Evolutionary conservation across 2,329 filamentous ascomycete genomes (phyloP), one percentile per base, ranked within the genome.

Genomic region (Clonostachys rhizophaga): DNA sequence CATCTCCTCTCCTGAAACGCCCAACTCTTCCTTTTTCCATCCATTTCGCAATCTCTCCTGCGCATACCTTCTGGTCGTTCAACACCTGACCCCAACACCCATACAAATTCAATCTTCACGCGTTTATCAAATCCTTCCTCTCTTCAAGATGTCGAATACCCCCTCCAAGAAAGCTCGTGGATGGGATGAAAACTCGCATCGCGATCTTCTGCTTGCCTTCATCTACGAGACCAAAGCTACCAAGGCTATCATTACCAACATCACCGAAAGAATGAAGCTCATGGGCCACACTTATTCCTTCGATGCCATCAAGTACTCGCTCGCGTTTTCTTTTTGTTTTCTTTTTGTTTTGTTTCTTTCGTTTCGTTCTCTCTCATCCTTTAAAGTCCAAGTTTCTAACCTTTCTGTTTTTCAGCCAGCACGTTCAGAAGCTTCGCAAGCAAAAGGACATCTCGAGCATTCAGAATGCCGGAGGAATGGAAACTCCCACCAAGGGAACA

Each of bases 381-480:
- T 16, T 37, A 33, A 3, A 18, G 36, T 18, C 36, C 36, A 18
- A 39, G 4, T 40, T 39, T 18, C 14, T 50, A 41, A 50, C 58
- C 53, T 60, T 48, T 37, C n/a, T 3, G 18, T 35, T 30, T 46
- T 37, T 45, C 43, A 75, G 72, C 42, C 72, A 75, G 54, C 72
- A 75, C 34, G 64, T 75, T 8, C 68, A 71, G 52, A 75, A 74
- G 52, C 62, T 75, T 5, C 67, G 67, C 50, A 63, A 60, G 50
- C 59, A 51, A 36, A 61, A 64, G 6, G 65, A 66, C n/a, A 57
- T 55, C 6, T 39, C 50, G 12, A 55, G 47, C 8, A 51, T 62
- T 17, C 41, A 58, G 34, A 55, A 52, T 14, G 53, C 53, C 0
- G 46, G 45, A 9, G 50, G 50, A 12, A 24, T 34, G 16, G 47